Conservation (phyloP, 2,329 filamentous ascomycete species). For the Ophiostoma ulmi region DNA sequence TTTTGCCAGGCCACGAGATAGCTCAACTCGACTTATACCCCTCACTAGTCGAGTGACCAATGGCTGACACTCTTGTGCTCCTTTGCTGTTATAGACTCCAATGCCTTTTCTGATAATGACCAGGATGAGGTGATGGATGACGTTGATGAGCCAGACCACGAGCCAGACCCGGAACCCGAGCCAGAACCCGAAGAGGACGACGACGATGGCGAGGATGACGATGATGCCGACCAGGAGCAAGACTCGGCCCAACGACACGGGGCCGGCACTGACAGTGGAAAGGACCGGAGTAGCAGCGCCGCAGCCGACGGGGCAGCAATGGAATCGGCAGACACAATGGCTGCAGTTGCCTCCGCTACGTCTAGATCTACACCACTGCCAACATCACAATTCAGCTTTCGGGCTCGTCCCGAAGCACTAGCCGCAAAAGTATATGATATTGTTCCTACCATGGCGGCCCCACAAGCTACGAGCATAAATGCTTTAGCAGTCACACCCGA, state of each 20-base stretch:
- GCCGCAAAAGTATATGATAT: constrained; percentile 85
- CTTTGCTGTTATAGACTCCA: constrained; percentile 32
- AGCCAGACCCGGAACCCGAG: constrained; percentile 36
- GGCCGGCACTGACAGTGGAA: not conserved
- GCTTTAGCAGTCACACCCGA: constrained; percentile 87
- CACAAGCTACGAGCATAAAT: constrained; percentile 93
- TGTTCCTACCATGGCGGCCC: constrained; percentile 91
- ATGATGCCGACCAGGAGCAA: constrained; percentile 35
- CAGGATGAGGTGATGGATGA: constrained; percentile 56
- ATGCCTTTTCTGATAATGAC: constrained; percentile 47
- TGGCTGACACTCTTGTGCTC: not conserved
- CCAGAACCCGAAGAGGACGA: constrained; percentile 37
- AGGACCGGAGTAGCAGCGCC: constrained; percentile 26
- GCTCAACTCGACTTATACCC: not conserved
- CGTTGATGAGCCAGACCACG: constrained; percentile 35
- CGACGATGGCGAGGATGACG: constrained; percentile 33
- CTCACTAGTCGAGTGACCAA: not conserved
- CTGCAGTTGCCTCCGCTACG: constrained; percentile 18
- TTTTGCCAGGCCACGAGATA: not conserved
- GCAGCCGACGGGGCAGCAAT: constrained; percentile 24
- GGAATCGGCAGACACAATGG: constrained; percentile 24
- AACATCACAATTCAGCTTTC: constrained; percentile 46
- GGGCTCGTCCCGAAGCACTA: constrained; percentile 70
- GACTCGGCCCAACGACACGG: constrained; percentile 21
- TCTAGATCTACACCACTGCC: constrained; percentile 31